Evolutionary conservation across 2,329 filamentous ascomycete genomes (phyloP).

Genomic region (Parafenestella ontariensis): DNA sequence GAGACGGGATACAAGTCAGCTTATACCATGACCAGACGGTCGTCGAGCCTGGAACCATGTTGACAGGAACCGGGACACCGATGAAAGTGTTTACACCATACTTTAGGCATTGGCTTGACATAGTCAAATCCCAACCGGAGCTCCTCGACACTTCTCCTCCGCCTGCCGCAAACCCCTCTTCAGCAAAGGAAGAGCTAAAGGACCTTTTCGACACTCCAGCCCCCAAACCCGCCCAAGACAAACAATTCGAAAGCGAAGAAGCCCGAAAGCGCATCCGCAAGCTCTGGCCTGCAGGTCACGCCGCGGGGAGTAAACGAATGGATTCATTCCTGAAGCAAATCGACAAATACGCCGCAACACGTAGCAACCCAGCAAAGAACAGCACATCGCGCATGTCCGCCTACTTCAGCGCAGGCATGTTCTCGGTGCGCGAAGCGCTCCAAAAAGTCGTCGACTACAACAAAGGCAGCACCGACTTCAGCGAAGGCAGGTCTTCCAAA

Average conservation of each 20-base stretch:
- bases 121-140: slow-evolving; percentile 51
- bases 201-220: slow-evolving; percentile 41
- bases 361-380: slow-evolving; percentile 52
- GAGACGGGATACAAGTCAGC: slow-evolving; percentile 50
- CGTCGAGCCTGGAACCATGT: slow-evolving; percentile 55
- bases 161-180: slow-evolving; percentile 50
- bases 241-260: slow-evolving; percentile 49
- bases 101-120: slow-evolving; percentile 55
- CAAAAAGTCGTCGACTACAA: slow-evolving; percentile 52
- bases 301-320: slow-evolving; percentile 52
- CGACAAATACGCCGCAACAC: slow-evolving; percentile 50
- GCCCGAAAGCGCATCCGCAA: slow-evolving; percentile 51
- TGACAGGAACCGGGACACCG: slow-evolving; percentile 52
- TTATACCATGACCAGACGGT: slow-evolving; percentile 59
- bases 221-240: slow-evolving; percentile 50
- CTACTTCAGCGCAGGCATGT: slow-evolving; percentile 56
- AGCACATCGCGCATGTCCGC: slow-evolving; percentile 52
- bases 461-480: slow-evolving; percentile 53
- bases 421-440: slow-evolving; percentile 56
- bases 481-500: slow-evolving; percentile 42
- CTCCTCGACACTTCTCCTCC: slow-evolving; percentile 53
- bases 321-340: slow-evolving; percentile 52
- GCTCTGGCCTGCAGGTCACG: slow-evolving; percentile 56
- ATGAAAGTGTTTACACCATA: slow-evolving; percentile 62
- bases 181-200: slow-evolving; percentile 36